These are phyloP conservation scores for Spongispora temasekensis DNA, from an alignment of 1,284 basidiomycete genomes.

Conservation along the genomic window DNA sequence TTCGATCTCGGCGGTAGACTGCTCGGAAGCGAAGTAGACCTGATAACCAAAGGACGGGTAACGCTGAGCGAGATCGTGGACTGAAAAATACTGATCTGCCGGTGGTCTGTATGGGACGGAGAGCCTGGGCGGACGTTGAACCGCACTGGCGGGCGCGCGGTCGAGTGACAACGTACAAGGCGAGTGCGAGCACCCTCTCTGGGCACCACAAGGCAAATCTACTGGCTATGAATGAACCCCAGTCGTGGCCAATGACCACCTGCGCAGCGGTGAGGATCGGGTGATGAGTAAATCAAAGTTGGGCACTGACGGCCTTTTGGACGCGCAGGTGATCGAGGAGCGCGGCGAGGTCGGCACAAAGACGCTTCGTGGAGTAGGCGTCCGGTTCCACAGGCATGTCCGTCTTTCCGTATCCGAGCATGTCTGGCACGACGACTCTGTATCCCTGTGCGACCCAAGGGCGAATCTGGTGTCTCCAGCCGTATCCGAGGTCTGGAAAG, in stretches of 20 bases:
- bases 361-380: conserved; percentile 59
- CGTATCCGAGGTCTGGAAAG: conserved; percentile 75
- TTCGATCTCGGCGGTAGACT: conserved; percentile 54
- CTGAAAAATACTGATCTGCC: conserved; percentile 44
- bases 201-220: conserved; percentile 72
- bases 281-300: too few species aligned
- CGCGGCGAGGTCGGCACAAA: conserved; percentile 62
- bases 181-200: conserved; percentile 53
- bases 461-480: conserved; percentile 68
- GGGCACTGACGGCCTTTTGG: conserved; percentile 47
- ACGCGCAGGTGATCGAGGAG: conserved; percentile 58
- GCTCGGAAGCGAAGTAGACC: conserved; percentile 55
- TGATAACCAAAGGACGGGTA: conserved; percentile 64
- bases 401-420: conserved; percentile 70
- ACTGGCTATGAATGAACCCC: conserved; percentile 61
- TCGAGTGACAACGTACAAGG: conserved; percentile 47
- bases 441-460: conserved; percentile 64
- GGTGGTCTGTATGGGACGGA: conserved; percentile 66
- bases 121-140: conserved; percentile 42
- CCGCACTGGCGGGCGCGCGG: background rate
- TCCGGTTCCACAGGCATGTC: conserved; percentile 58
- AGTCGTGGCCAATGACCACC: conserved; percentile 74
- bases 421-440: conserved; percentile 71
- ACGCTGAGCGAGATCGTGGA: conserved; percentile 50
- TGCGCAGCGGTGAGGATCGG: conserved; percentile 25